Conservation (phyloP, 495 filamentous ascomycete genomes). For the Darksidea phi region DNA sequence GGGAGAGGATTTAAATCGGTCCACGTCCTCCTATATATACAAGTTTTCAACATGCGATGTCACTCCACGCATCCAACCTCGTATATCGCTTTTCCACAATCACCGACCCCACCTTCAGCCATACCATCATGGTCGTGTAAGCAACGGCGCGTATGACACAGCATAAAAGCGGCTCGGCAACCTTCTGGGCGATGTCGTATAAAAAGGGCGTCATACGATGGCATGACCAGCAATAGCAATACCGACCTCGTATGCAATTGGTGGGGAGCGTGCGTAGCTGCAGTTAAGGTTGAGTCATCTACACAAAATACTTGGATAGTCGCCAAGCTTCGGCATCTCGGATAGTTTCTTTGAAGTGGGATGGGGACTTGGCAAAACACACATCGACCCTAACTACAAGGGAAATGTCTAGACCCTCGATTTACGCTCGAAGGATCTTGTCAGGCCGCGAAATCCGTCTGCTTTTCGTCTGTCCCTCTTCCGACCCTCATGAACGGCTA, state of each 20-base stretch:
- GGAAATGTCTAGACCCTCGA: too few species aligned
- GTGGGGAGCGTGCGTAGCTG: not conserved
- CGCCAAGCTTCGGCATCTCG: slow-evolving; percentile 14
- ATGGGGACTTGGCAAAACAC: not conserved
- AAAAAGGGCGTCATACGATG: too few species aligned
- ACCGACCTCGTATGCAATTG: too few species aligned
- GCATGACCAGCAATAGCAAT: too few species aligned
- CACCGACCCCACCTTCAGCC: not conserved
- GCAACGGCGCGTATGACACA: not conserved
- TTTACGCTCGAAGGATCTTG: too few species aligned
- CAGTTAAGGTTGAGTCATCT: slow-evolving; percentile 2
- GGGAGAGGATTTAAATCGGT: not conserved
- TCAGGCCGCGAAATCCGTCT: too few species aligned
- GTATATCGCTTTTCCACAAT: not conserved
- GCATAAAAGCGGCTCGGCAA: too few species aligned
- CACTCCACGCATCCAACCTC: not conserved
- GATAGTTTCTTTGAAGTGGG: not conserved
- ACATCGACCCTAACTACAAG: not conserved
- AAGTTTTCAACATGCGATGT: not conserved
- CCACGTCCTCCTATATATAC: too few species aligned
- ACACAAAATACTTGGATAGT: not conserved
- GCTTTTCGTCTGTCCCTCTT: too few species aligned
- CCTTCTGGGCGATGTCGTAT: too few species aligned
- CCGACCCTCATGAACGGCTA: too few species aligned
- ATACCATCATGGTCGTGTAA: not conserved